A percentile compares a stretch with the other conserved stretches of the same genome.
Conservation (phyloP, 345 rosid species). For the Eutrema heterophyllum region DNA sequence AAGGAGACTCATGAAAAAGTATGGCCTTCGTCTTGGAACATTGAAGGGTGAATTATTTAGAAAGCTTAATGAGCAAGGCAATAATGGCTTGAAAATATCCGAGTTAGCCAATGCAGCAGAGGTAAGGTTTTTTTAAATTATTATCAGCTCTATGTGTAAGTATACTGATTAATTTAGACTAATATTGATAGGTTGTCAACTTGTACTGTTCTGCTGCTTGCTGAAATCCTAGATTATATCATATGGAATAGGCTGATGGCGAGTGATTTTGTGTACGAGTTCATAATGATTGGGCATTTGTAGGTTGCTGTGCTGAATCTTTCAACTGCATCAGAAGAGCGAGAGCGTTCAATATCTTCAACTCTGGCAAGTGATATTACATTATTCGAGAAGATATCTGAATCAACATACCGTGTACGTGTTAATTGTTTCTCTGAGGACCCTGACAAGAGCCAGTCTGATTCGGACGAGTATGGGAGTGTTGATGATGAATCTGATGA, state of each 20-base stretch:
- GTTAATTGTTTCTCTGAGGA: constrained; percentile 47
- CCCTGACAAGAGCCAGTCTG: constrained; percentile 47
- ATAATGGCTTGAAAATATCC: constrained; percentile 60
- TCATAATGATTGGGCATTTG: constrained; percentile 24
- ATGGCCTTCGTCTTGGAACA: constrained; percentile 64
- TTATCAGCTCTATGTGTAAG: not conserved
- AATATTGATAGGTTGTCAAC: not conserved
- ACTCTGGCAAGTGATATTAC: constrained; percentile 92
- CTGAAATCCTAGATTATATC: constrained; percentile 1
- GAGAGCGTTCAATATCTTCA: constrained; percentile 64
- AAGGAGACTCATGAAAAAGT: constrained; percentile 64
- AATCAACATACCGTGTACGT: constrained; percentile 77
- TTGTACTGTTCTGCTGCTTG: not conserved
- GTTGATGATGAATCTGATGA: constrained; percentile 63
- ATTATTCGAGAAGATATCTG: constrained; percentile 84
- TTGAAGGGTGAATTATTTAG: constrained; percentile 82
- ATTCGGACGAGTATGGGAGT: constrained; percentile 74
- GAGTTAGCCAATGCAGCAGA: constrained; percentile 59
- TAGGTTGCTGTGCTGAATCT: constrained; percentile 68
- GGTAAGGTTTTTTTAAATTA: constrained; percentile 32
- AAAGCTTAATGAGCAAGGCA: constrained; percentile 62
- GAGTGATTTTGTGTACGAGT: not conserved
- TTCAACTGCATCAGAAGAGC: constrained; percentile 51
- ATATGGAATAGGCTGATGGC: not conserved
- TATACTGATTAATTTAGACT: constrained; percentile 1